Conservation (phyloP, 2,329 filamentous ascomycete genomes). For the Apiospora koreana region DNA sequence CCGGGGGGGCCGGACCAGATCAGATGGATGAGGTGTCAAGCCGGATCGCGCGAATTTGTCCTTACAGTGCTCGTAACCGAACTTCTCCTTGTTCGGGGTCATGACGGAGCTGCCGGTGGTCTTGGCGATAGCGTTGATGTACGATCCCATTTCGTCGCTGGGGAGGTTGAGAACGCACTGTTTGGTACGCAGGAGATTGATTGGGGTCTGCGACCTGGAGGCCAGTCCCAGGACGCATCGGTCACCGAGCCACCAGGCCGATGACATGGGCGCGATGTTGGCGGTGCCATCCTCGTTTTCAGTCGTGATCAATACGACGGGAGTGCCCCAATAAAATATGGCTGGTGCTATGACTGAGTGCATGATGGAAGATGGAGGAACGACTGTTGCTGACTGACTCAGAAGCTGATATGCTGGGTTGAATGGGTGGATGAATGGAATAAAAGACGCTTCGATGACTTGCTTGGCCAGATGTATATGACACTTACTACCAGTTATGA, state of each 20-base stretch:
- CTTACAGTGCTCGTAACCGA: slow-evolving; percentile 37
- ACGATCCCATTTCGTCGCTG: slow-evolving; percentile 33
- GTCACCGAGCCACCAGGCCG: slow-evolving; percentile 45
- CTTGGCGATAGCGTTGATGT: slow-evolving; percentile 39
- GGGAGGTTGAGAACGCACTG: slow-evolving; percentile 46
- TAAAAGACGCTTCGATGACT: not conserved
- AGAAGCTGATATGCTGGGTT: too few species aligned
- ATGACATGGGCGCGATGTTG: slow-evolving; percentile 46
- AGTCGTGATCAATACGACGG: slow-evolving; percentile 40
- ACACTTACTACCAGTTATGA: not conserved
- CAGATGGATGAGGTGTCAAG: slow-evolving; percentile 36
- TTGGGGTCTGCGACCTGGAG: slow-evolving; percentile 36
- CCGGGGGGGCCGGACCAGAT: slow-evolving; percentile 34
- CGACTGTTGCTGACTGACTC: too few species aligned
- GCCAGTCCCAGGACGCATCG: slow-evolving; percentile 43
- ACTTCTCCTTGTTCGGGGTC: slow-evolving; percentile 27
- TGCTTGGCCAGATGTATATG: not conserved
- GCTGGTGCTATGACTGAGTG: slow-evolving; percentile 36
- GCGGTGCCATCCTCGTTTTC: slow-evolving; percentile 40
- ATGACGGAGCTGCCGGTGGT: slow-evolving; percentile 37
- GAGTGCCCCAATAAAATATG: slow-evolving; percentile 44
- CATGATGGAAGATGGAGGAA: not conserved
- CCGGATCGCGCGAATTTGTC: slow-evolving; percentile 39
- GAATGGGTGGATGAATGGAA: too few species aligned
- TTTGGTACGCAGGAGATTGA: slow-evolving; percentile 41